These are phyloP conservation scores for Trichoderma semiorbis DNA, from an alignment of 2,329 filamentous ascomycete species.

Conservation along the genomic window DNA sequence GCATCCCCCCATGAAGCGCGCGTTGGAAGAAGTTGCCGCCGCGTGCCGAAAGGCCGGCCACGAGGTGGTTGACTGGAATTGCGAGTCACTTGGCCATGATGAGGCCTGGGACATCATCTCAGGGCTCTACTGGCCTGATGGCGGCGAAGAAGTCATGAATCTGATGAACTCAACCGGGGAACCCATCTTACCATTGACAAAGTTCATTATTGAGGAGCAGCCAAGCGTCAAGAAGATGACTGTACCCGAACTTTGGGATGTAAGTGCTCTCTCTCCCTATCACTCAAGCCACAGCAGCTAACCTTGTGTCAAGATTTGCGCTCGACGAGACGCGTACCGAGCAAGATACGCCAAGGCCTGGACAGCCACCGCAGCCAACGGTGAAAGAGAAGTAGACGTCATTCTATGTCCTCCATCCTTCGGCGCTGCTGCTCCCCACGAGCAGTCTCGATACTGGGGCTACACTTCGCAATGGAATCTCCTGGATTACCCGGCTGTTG, in stretches of 20 bases:
- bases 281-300: not conserved
- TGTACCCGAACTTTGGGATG: slow-evolving; percentile 2
- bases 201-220: slow-evolving; percentile 12
- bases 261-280: not conserved
- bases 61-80: slow-evolving; percentile 51
- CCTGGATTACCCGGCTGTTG: slow-evolving; percentile 58
- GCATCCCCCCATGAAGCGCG: slow-evolving; percentile 57
- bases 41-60: slow-evolving; percentile 47
- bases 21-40: slow-evolving; percentile 51
- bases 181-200: not conserved
- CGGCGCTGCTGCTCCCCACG: slow-evolving; percentile 45
- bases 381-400: slow-evolving; percentile 9
- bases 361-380: slow-evolving; percentile 5
- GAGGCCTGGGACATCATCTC: slow-evolving; percentile 37
- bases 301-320: not conserved
- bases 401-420: slow-evolving; percentile 40
- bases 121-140: slow-evolving; percentile 10
- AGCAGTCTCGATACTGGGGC: slow-evolving; percentile 50
- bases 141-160: slow-evolving; percentile 25
- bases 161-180: slow-evolving; percentile 32
- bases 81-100: slow-evolving; percentile 49
- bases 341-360: slow-evolving; percentile 10
- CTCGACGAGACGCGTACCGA: slow-evolving; percentile 7
- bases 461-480: slow-evolving; percentile 65
- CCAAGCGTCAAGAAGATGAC: slow-evolving; percentile 11